Evolutionary conservation across 1,139 yeast species (phyloP).

Genomic region (Saccharomyces hybrid): DNA sequence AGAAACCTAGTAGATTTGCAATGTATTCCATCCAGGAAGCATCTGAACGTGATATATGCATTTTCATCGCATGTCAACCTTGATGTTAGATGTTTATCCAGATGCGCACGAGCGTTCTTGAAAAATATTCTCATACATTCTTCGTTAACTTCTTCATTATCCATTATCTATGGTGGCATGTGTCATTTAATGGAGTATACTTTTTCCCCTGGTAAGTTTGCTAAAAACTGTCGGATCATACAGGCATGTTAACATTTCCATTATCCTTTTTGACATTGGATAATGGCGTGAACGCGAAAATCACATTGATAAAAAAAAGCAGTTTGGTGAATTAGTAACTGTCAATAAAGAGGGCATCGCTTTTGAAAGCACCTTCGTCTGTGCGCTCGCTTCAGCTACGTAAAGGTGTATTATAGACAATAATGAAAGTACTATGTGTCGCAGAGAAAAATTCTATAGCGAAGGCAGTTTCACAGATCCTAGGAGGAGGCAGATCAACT

Average conservation of each 20-base stretch:
- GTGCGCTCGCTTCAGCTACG: not conserved
- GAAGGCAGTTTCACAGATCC: constrained; percentile 65
- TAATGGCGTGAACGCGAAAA: not conserved
- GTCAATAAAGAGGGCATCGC: not conserved
- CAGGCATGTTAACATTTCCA: not conserved
- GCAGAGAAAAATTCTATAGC: constrained; percentile 98
- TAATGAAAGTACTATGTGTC: constrained; percentile 77
- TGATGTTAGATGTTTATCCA: not conserved
- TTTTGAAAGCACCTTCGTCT: not conserved
- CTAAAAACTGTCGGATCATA: not conserved
- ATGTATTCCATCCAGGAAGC: not conserved
- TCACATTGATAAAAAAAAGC: not conserved
- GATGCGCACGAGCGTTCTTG: not conserved
- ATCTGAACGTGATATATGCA: not conserved
- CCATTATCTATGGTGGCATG: not conserved
- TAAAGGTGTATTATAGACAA: not conserved
- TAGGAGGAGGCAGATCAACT: constrained; percentile 62
- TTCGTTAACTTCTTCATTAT: not conserved
- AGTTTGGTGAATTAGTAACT: not conserved
- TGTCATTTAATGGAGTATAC: not conserved
- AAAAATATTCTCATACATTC: not conserved
- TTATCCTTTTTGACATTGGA: not conserved
- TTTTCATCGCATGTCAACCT: not conserved
- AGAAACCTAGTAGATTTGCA: not conserved
- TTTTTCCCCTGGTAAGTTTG: not conserved